A percentile compares a stretch with the other conserved stretches of the same genome.
Evolutionary conservation across 139 green algal species (phyloP).

Genomic region (Zygnema cylindricum): DNA sequence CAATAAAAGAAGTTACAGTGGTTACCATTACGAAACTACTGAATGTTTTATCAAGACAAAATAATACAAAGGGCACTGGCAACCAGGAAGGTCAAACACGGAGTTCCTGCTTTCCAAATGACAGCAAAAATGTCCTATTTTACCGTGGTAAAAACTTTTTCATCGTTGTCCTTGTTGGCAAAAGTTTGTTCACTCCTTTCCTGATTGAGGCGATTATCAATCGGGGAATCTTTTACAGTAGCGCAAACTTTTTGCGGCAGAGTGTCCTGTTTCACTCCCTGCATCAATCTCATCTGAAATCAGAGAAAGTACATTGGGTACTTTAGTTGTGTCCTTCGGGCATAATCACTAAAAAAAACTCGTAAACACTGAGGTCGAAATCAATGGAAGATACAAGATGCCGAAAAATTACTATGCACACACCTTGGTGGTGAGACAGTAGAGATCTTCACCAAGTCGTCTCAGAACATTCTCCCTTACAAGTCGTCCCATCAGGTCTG

Average conservation of each 20-base stretch:
- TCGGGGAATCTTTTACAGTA: not conserved
- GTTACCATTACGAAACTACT: not conserved
- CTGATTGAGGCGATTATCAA: not conserved
- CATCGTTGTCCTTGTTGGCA: not conserved
- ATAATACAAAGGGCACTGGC: no score
- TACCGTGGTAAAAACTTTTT: slow-evolving; percentile 18
- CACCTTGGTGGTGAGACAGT: slow-evolving; percentile 13
- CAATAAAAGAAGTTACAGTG: not conserved
- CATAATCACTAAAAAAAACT: no score
- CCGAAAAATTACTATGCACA: no score
- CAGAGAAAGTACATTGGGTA: not conserved
- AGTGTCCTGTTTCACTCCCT: not conserved
- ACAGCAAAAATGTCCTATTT: not conserved
- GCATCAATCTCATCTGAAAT: not conserved
- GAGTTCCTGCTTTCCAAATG: no score
- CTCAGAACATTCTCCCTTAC: not conserved
- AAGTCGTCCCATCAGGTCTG: slow-evolving; percentile 33
- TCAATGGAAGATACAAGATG: no score
- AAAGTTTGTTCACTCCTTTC: not conserved
- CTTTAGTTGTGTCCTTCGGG: not conserved
- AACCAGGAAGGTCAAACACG: no score
- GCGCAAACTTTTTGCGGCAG: not conserved
- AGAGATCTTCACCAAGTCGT: slow-evolving; percentile 13
- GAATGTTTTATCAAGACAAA: no score
- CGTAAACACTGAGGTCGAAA: no score